Evolutionary conservation across 164 flowering plant genomes (phyloP).

Genomic region (Berberis thunbergii): DNA sequence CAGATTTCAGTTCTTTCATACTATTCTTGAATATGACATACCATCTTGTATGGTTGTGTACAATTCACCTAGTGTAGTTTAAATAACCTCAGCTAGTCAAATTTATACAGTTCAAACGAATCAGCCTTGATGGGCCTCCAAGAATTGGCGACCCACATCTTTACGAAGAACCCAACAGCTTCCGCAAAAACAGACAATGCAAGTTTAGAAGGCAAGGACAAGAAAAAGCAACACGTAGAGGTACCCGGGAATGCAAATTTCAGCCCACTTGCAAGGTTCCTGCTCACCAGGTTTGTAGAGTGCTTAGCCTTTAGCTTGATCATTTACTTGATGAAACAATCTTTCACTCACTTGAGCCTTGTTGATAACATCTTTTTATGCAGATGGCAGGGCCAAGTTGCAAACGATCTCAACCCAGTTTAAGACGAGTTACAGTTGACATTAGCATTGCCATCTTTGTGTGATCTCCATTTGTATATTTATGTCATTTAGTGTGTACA

Average conservation of each 20-base stretch:
- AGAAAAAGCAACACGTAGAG: slow-evolving; percentile 45
- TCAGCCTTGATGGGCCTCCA: slow-evolving; percentile 67
- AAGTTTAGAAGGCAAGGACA: slow-evolving; percentile 32
- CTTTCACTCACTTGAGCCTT: background rate
- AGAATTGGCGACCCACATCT: slow-evolving; percentile 51
- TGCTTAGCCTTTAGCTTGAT: slow-evolving; percentile 1
- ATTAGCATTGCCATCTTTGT: slow-evolving; percentile 10
- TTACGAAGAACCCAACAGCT: slow-evolving; percentile 31
- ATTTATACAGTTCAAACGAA: slow-evolving; percentile 61
- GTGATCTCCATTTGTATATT: slow-evolving; percentile 26
- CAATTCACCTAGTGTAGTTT: background rate
- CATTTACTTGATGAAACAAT: too few relatives aligned
- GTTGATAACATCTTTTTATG: slow-evolving; percentile 10
- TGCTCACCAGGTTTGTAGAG: slow-evolving; percentile 67
- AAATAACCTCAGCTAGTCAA: slow-evolving; percentile 1
- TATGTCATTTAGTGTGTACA: slow-evolving; percentile 34
- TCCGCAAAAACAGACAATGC: slow-evolving; percentile 22
- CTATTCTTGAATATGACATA: background rate
- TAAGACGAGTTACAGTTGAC: slow-evolving; percentile 15
- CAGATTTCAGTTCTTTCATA: slow-evolving; percentile 5
- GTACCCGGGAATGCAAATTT: slow-evolving; percentile 46
- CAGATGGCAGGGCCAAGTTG: slow-evolving; percentile 89
- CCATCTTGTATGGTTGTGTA: background rate
- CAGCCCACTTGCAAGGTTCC: slow-evolving; percentile 81
- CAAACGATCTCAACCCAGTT: slow-evolving; percentile 52